Evolutionary conservation across 1,139 yeast species (phyloP), one percentile per base, ranked within the genome.

Genomic region (Taiozyma sp.): DNA sequence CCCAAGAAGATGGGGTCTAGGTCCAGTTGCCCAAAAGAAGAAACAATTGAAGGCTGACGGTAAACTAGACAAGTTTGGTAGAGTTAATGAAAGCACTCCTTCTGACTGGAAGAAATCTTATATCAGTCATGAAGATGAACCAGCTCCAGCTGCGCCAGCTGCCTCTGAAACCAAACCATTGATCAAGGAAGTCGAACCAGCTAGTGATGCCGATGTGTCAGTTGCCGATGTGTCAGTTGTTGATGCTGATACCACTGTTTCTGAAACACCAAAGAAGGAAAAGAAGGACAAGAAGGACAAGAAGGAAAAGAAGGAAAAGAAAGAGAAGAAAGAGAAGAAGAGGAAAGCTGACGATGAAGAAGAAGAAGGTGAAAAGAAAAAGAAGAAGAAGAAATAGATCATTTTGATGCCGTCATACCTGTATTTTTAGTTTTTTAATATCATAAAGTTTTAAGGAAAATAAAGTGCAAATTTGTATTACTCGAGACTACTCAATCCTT

Each of bases 1-100:
- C 73, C 99, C 99, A 74, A 88, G 99, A 81, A 86, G 98, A 81
- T 93, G 99, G 99, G 99, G 99, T 57, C 77, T 93, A 65, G 99
- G 99, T 63, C 99, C 99, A 65, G 89, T 91, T 68, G 99, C 99
- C 57, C 91, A 88, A 74, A 90, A 89, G 85, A 93, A 93, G 87
- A 93, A 93, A 80, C 96, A 91, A 76, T 77, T 93, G 79, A 93
- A 91, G 81, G 88, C 96, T 51, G 97, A 88, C 61, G 99, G 99
- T 65, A 93, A 93, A 75, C 83, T 93, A 65, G 99, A 93, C 76
- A 89, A 91, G 75, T 93, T 74, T 66, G 99, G 99, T 57, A 85
- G 97, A 74, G 79, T 77, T 60, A 93, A 90, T 67, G 99, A 93
- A 71, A 84, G 81, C 69, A 93, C 99, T 45, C 99, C 99, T 63